Evolutionary conservation across 2,329 filamentous ascomycete species (phyloP), one percentile per base, ranked within the genome.

Genomic region (Apiospora arundinis): DNA sequence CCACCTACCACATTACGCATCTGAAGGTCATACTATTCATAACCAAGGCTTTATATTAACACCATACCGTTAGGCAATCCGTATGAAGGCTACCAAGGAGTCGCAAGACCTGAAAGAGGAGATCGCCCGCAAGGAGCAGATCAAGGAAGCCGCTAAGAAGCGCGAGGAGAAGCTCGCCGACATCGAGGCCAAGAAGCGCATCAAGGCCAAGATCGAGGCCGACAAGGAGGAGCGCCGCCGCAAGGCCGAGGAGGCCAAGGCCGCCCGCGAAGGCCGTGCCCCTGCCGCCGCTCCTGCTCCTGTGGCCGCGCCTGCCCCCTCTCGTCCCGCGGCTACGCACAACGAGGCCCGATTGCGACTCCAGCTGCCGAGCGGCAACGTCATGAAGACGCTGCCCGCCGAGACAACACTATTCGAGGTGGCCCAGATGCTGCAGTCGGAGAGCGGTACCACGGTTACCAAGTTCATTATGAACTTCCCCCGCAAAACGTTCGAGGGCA

Each of bases 391-490:
- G 0, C 91, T 97, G 74, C 92, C 94, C 0, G 95, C 93, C 7
- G 94, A 97, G 72, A 97, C 95, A 3, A 98, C 96, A 0, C 84
- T 99, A 14, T 97, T 97, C 77, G 95, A 99, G 83, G 91, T 99
- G 68, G 95, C 93, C 0, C 90, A 95, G 76, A 88, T 91, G 71
- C 80, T 99, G 32, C 85, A 90, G 79, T 82, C 88, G 68, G 94
- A 98, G 79, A 91, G 89, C 68, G 94, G 93, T 0, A 81, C 89
- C 6, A 83, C 90, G 2, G 92, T 97, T 18, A 88, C 86, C 32
- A 94, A 90, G 76, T 98, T 99, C 80, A 90, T 92, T 1, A 93
- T 92, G 76, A 98, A 91, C 25, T 98, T 97, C 77, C 96, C 96
- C 0, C 91, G 90, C 78, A 97, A 98, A 86, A 89, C 90, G 0